phyloP scores from a whole-genome alignment of 2,329 filamentous ascomycete genomes.

The Fusarium robinianum region DNA sequence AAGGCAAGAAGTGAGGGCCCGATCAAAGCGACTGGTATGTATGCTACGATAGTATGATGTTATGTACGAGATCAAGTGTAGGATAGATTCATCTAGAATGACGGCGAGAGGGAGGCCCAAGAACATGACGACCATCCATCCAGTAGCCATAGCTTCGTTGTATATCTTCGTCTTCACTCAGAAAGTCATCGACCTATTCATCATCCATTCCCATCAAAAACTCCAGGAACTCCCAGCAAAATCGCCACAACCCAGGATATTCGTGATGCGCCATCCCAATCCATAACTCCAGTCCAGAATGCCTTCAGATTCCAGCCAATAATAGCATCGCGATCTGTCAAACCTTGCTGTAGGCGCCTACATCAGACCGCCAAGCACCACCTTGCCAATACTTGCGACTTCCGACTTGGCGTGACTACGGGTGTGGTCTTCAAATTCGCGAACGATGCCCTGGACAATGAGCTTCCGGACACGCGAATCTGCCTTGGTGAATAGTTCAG shows the following conservation, averaged over 20 bases:
- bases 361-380: slow-evolving; percentile 87
- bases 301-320: slow-evolving; percentile 3
- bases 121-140: slow-evolving; percentile 8
- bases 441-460: slow-evolving; percentile 81
- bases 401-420: slow-evolving; percentile 77
- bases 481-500: slow-evolving; percentile 87
- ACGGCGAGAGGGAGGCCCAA: slow-evolving; percentile 7
- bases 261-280: slow-evolving; percentile 22
- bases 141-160: slow-evolving; percentile 19
- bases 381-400: slow-evolving; percentile 81
- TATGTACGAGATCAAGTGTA: slow-evolving; percentile 26
- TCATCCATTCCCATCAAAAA: neutral
- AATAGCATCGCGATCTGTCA: slow-evolving; percentile 1
- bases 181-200: slow-evolving; percentile 7
- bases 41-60: slow-evolving; percentile 20
- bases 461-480: slow-evolving; percentile 87
- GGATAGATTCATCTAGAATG: slow-evolving; percentile 10
- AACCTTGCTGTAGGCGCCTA: slow-evolving; percentile 36
- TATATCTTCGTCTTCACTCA: no score
- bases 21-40: slow-evolving; percentile 15
- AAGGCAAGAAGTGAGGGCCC: slow-evolving; percentile 12
- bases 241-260: slow-evolving; percentile 29
- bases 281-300: slow-evolving; percentile 27
- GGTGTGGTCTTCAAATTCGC: slow-evolving; percentile 91
- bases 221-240: slow-evolving; percentile 28